Evolutionary conservation across 2,329 filamentous ascomycete genomes (phyloP).

Genomic region (Paracoccidioides lutzii): DNA sequence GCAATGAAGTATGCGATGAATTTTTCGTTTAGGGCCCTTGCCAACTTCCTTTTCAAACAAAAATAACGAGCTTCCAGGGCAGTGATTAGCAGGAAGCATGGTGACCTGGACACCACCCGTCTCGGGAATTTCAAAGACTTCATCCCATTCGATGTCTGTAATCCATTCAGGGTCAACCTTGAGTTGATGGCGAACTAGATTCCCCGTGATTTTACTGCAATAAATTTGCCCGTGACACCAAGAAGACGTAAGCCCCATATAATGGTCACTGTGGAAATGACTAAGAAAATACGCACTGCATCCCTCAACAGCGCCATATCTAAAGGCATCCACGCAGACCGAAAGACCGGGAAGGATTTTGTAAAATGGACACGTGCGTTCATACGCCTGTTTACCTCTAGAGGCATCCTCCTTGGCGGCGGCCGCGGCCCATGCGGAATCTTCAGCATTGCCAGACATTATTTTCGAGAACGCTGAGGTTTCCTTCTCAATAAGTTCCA

Average conservation of each 20-base stretch:
- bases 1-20: constrained; percentile 80
- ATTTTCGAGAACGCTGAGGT: constrained; percentile 77
- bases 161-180: constrained; percentile 78
- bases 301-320: constrained; percentile 83
- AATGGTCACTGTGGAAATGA: constrained; percentile 97
- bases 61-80: constrained; percentile 86
- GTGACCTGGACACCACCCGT: constrained; percentile 77
- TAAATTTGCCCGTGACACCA: constrained; percentile 95
- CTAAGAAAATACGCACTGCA: constrained; percentile 93
- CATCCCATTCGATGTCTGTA: constrained; percentile 72
- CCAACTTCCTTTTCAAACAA: constrained; percentile 70
- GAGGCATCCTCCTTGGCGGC: constrained; percentile 66
- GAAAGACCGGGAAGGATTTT: constrained; percentile 90
- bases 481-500: constrained; percentile 28
- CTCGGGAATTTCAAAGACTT: constrained; percentile 61
- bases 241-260: constrained; percentile 73
- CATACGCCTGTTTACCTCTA: constrained; percentile 71
- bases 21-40: constrained; percentile 45
- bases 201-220: constrained; percentile 84
- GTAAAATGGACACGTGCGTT: constrained; percentile 92
- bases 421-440: constrained; percentile 77
- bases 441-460: constrained; percentile 86
- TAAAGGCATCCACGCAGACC: constrained; percentile 91
- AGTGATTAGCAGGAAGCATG: constrained; percentile 95
- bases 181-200: constrained; percentile 75